phyloP scores from a whole-genome alignment of 345 rosid genomes.

The Linum usitatissimum region DNA sequence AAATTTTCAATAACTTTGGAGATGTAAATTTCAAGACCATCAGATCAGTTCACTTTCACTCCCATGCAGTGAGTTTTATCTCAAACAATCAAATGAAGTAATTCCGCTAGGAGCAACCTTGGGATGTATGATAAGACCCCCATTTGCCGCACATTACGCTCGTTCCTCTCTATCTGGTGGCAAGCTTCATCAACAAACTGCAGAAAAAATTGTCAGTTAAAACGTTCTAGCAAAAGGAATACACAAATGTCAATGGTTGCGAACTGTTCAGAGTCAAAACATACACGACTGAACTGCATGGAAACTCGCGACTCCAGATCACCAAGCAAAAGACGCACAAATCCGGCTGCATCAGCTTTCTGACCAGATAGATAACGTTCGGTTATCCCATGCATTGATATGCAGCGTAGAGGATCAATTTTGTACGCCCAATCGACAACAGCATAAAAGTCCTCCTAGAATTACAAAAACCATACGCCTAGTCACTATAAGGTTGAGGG shows the following conservation, averaged over 20 bases:
- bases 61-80: not conserved
- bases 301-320: slow-evolving; percentile 90
- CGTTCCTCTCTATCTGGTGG: slow-evolving; percentile 90
- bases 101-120: slow-evolving; percentile 37
- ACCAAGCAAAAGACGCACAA: slow-evolving; percentile 93
- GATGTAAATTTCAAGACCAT: not conserved
- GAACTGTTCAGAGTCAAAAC: slow-evolving; percentile 21
- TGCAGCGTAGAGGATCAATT: slow-evolving; percentile 93
- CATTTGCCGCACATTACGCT: slow-evolving; percentile 75
- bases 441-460: slow-evolving; percentile 93
- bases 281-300: slow-evolving; percentile 79
- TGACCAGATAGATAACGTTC: slow-evolving; percentile 96
- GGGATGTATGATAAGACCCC: slow-evolving; percentile 92
- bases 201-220: slow-evolving; percentile 15
- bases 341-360: slow-evolving; percentile 99
- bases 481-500: not conserved
- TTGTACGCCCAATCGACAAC: slow-evolving; percentile 99
- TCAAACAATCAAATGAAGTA: not conserved
- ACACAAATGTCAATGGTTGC: slow-evolving; percentile 5
- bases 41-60: not conserved
- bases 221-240: slow-evolving; percentile 13
- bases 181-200: slow-evolving; percentile 99
- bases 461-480: not conserved
- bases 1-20: not conserved
- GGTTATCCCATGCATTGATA: slow-evolving; percentile 98